A percentile compares a stretch with the other conserved stretches of the same genome.
phyloP scores from a whole-genome alignment of 306 rosid species.

The Vigna trinervia region DNA sequence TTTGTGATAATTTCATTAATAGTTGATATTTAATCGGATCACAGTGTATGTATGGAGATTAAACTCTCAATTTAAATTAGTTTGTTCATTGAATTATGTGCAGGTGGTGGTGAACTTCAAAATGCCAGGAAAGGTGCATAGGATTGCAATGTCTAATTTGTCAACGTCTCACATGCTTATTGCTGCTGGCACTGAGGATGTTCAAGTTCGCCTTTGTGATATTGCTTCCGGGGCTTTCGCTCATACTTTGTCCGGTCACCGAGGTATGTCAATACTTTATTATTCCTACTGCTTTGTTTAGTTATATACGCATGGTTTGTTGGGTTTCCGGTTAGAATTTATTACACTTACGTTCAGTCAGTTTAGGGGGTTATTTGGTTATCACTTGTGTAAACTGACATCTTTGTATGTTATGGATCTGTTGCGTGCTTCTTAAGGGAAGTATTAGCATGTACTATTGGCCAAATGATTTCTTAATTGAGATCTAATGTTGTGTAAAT shows the following conservation, averaged over 20 bases:
- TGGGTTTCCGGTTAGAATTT: not conserved
- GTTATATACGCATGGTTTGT: not conserved
- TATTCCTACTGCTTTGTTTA: not conserved
- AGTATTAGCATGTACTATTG: not conserved
- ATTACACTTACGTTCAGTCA: not conserved
- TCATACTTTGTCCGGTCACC: conserved; percentile 95
- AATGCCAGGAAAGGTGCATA: conserved; percentile 93
- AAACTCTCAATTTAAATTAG: not conserved
- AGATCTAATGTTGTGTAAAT: not conserved
- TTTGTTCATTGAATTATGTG: conserved; percentile 12
- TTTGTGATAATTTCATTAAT: too few relatives aligned
- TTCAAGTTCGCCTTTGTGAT: conserved; percentile 98
- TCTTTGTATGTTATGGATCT: not conserved
- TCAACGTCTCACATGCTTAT: conserved; percentile 90
- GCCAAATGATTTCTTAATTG: not conserved
- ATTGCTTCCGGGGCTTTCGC: conserved; percentile 89
- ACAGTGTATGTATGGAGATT: not conserved
- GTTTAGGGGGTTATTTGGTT: not conserved
- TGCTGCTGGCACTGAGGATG: conserved; percentile 95
- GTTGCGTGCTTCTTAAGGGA: not conserved
- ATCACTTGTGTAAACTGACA: not conserved
- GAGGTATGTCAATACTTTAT: conserved; percentile 59
- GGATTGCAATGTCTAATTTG: conserved; percentile 86
- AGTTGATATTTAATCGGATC: not conserved
- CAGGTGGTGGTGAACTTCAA: conserved; percentile 81